A percentile compares a stretch with the other conserved stretches of the same genome.
Conservation (phyloP, 768 basidiomycete species). For the Scleroderma citrinum region DNA sequence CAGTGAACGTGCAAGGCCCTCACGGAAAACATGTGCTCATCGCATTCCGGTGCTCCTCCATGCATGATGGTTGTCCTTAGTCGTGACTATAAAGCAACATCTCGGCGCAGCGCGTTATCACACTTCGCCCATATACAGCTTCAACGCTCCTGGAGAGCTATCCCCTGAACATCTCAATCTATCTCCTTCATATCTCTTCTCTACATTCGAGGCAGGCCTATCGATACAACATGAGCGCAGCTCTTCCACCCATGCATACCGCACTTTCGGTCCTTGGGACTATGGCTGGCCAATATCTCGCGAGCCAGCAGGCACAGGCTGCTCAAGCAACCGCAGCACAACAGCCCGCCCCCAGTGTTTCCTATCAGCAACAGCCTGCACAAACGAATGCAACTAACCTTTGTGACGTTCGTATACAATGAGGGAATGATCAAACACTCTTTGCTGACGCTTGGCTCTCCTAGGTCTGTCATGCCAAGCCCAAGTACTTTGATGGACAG, state of each 20-base stretch:
- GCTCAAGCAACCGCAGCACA: constrained; percentile 16
- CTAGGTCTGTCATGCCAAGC: constrained; percentile 50
- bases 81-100: constrained; percentile 22
- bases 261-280: constrained; percentile 32
- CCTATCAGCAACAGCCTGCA: constrained; percentile 11
- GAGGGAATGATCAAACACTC: constrained; percentile 2
- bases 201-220: constrained; percentile 6
- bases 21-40: constrained; percentile 27
- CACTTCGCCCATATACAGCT: constrained; percentile 31
- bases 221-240: constrained; percentile 20
- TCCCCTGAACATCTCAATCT: constrained; percentile 2
- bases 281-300: constrained; percentile 31
- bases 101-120: constrained; percentile 2
- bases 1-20: constrained; percentile 17
- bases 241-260: constrained; percentile 31
- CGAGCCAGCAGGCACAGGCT: constrained; percentile 17
- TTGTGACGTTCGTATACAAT: constrained; percentile 42
- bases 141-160: constrained; percentile 28
- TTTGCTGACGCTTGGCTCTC: constrained; percentile 3
- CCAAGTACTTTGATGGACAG: constrained; percentile 50
- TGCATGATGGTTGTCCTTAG: constrained; percentile 3
- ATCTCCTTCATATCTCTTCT: constrained; percentile 6
- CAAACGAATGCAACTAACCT: constrained; percentile 29
- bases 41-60: constrained; percentile 15
- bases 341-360: constrained; percentile 14